These are phyloP conservation scores for Polymyxa betae DNA, from an alignment of 208 protist genomes.

Conservation along the genomic window DNA sequence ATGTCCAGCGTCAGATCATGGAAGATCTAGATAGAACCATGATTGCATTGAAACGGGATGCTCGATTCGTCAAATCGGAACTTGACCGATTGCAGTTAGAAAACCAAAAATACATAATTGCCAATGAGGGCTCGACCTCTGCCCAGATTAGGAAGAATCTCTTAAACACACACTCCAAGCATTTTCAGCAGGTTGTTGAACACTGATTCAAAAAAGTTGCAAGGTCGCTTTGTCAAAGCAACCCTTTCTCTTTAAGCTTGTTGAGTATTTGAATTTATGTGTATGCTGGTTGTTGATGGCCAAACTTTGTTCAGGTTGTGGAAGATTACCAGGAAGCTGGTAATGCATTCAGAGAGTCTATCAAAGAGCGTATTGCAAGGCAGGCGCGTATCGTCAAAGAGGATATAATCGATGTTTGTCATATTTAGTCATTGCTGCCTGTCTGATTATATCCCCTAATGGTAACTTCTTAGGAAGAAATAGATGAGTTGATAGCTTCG, in stretches of 20 bases:
- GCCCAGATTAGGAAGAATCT: conserved; percentile 45
- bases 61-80: conserved; percentile 26
- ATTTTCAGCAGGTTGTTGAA: conserved; percentile 9
- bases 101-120: background rate
- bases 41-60: background rate
- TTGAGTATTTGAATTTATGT: no score
- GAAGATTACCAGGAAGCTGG: conserved; percentile 11
- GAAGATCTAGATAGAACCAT: conserved; percentile 21
- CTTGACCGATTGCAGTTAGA: background rate
- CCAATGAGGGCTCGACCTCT: conserved; percentile 35
- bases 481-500: background rate
- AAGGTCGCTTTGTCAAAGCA: no score
- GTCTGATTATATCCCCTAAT: no score
- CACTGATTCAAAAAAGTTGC: no score
- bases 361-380: conserved; percentile 35
- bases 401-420: background rate
- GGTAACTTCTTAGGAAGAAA: conserved; percentile 28
- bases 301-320: no score
- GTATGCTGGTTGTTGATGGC: no score
- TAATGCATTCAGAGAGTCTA: conserved; percentile 29
- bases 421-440: background rate
- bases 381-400: conserved; percentile 51
- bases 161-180: conserved; percentile 26
- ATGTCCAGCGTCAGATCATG: conserved; percentile 37
- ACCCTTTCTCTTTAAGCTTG: no score